Evolutionary conservation across 805 yeast species (phyloP), one percentile per base, ranked within the genome.

Genomic region (Blastobotrys chiropterorum): DNA sequence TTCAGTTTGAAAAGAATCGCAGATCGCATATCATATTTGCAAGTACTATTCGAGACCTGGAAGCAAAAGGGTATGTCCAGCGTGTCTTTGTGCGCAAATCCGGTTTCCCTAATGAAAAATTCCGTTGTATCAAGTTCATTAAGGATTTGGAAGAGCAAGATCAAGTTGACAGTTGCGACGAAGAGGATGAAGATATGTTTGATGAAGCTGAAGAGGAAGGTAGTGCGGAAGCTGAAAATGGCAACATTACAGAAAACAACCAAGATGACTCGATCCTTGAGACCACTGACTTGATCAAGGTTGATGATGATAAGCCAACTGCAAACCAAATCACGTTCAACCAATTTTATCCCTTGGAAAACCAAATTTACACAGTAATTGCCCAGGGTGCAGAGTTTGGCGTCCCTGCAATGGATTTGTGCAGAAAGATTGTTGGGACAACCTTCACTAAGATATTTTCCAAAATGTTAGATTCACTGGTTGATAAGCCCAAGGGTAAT

Each of bases 261-360:
- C 34, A 26, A 38, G 38, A 20, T 3, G 20, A 16, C 16, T 20
- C n/a, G 3, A 13, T 30, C 11, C 19, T 17, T 26, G 47, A 44
- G 16, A 14, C 34, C 19, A 22, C 39, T 16, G 16, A 42, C 14
- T 39, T 46, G 13, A 31, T 55, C 42, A 54, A 51, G 26, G 47
- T 52, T 31, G 55, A 51, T 15, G 60, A 53, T 13, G 50, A 48
- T 15, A 52, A 49, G 1, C 46, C 45, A 6, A 11, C 34, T 26
- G 34, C 34, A 11, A 26, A 26, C 34, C 34, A 26, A 4, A 53
- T 51, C 3, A 47, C 47, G 6, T 67, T 77, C 48, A 86, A 85
- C 62, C 64, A 73, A 11, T 72, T 81, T 50, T 83, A 76, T 57
- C 90, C 96, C 0, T 56, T 82, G 0, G 82, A 80, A 39, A 78